Base-by-base conservation (phyloP, 352 stramenopile genomes). In the Pseudoperonospora humuli region DNA sequence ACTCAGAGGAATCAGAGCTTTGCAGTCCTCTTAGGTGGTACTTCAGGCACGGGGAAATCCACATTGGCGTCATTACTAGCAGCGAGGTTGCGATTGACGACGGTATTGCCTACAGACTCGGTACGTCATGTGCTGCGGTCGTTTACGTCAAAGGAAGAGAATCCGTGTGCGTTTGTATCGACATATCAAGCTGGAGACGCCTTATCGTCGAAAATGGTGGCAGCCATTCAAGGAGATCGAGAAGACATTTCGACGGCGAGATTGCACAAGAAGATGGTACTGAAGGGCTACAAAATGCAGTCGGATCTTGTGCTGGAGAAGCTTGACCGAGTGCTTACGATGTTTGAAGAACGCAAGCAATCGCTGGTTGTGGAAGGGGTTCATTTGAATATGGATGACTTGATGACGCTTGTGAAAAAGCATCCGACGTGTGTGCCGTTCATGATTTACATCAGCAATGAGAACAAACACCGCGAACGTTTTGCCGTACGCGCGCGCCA, bases 361-460 rank as follows among this genome's bases (percentile, higher is more conserved):
- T 91, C 75, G 44, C 64, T 93, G 18, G 79, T 93, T 19, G 81
- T 93, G 47, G 81, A 93, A 53, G 81, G 81, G 26, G 81, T 93
- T 26, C 81, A 93, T 42, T 39, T 93, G 39, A 90, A 91, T 57
- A 89, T 70, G 40, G 76, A 90, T 37, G 72, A 89, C 39, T 72
- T 93, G 60, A 48, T 83, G 32, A 67, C 80, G 39, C 67, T 93
- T 11, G 77, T 93, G 17, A 75, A 80, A 15, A 69, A 69, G 14
- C 81, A 93, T 42, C 81, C 81, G 13, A 91, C 79, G 32, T 91
- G 78, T 47, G 76, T 93, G 29, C 81, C 81, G 21, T 93, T 93
- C 39, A 57, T 93, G 40, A 90, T 93, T 51, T 90, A 93, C 65
- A 93, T 93, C 44, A 91, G 77, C 23, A 91, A 93, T 33, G 81